These are phyloP conservation scores for Vanilla planifolia DNA, from an alignment of 106 monocot genomes.

Conservation along the genomic window DNA sequence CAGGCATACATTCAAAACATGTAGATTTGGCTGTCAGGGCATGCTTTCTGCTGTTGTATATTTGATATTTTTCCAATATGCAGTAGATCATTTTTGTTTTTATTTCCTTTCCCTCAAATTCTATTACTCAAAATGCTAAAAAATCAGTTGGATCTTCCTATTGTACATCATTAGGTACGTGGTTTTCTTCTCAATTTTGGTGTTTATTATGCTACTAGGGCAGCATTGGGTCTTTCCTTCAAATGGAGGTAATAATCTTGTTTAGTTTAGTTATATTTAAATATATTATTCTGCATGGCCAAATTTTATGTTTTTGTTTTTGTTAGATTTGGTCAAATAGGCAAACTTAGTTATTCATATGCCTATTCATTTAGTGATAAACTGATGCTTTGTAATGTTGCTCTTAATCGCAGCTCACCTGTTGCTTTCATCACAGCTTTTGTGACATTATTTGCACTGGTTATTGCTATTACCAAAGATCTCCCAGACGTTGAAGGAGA, in stretches of 20 bases:
- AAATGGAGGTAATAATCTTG: conserved; percentile 67
- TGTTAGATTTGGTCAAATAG: neutral
- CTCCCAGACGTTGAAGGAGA: conserved; percentile 99
- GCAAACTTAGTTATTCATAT: conserved; percentile 31
- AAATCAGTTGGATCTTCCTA: too few relatives aligned
- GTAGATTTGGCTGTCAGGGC: too few relatives aligned
- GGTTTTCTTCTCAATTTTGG: conserved; percentile 99
- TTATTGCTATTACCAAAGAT: conserved; percentile 99
- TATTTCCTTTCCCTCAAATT: neutral
- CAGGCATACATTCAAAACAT: too few relatives aligned
- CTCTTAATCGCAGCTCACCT: conserved; percentile 84
- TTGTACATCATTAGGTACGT: conserved; percentile 70
- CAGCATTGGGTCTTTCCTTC: conserved; percentile 85
- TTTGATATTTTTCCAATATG: too few relatives aligned
- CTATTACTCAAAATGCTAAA: neutral
- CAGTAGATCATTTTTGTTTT: neutral
- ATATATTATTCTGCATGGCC: neutral
- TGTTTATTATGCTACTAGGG: conserved; percentile 96
- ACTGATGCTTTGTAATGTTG: conserved; percentile 36
- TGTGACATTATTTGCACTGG: conserved; percentile 93
- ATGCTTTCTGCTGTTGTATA: too few relatives aligned
- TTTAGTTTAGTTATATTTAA: neutral
- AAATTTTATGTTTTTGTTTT: neutral
- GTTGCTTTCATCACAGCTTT: conserved; percentile 92
- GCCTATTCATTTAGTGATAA: conserved; percentile 45